A percentile compares a stretch with the other conserved stretches of the same genome.
Evolutionary conservation across 2,329 filamentous ascomycete genomes (phyloP).

Genomic region (Epichloe festucae): DNA sequence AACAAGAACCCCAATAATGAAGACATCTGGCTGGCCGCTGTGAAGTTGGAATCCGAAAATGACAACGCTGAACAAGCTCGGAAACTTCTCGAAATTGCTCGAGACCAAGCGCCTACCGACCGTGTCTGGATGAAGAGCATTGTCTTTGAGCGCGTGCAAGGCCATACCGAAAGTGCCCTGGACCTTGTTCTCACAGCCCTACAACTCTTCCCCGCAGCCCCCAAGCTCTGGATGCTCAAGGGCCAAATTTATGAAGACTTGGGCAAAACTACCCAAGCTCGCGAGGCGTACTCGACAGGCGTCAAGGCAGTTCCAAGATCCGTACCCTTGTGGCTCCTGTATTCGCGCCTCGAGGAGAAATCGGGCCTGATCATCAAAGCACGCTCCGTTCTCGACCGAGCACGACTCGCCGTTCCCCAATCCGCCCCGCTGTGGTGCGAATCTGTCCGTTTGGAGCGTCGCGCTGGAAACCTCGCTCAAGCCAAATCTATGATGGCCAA

Average conservation of each 20-base stretch:
- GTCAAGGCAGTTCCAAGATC: constrained; percentile 78
- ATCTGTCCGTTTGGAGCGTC: constrained; percentile 82
- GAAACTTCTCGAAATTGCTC: constrained; percentile 66
- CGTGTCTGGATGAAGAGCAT: constrained; percentile 96
- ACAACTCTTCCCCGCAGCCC: constrained; percentile 68
- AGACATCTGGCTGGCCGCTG: constrained; percentile 92
- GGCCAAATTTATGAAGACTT: constrained; percentile 90
- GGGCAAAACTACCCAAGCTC: constrained; percentile 66
- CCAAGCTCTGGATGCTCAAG: constrained; percentile 98
- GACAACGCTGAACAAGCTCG: constrained; percentile 70
- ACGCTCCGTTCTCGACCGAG: constrained; percentile 83
- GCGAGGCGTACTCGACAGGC: constrained; percentile 79
- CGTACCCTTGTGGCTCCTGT: constrained; percentile 80
- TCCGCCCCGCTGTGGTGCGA: constrained; percentile 80
- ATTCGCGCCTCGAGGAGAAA: constrained; percentile 76
- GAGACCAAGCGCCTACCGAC: constrained; percentile 83
- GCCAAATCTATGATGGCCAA: constrained; percentile 89
- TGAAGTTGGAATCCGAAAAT: constrained; percentile 90
- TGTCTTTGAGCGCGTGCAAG: constrained; percentile 78
- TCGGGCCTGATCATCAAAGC: constrained; percentile 79
- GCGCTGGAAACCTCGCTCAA: constrained; percentile 69
- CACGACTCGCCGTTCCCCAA: constrained; percentile 76
- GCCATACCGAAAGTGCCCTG: constrained; percentile 66
- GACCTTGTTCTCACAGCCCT: constrained; percentile 80
- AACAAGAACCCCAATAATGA: constrained; percentile 94